Base-by-base conservation (phyloP, 2,329 filamentous ascomycete species). In the Fusarium sp. region DNA sequence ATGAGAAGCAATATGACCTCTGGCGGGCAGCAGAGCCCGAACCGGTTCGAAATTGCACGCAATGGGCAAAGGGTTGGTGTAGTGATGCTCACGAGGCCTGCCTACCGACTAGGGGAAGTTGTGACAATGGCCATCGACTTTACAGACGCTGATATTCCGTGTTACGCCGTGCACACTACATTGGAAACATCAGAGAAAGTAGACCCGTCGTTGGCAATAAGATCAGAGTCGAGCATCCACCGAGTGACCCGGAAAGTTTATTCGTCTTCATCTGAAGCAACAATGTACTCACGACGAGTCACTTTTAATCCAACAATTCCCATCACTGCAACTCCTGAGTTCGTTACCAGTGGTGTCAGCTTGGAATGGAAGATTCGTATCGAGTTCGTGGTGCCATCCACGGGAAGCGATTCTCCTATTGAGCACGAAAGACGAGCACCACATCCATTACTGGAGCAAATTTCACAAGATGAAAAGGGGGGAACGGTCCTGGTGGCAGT, bases 1-100 rank as follows among this genome's bases (percentile, higher is more conserved):
- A 87, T 98, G 60, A 91, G 94, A 73, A 95, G 94, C 79, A 94
- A 94, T 75, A 84, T 92, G 75, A 88, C 90, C 0, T 86, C 86
- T 6, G 87, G 90, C 50, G 89, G 90, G n/a, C 91, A 92, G 41
- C 92, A 94, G 77, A 95, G 93, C 79, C 90, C 92, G n/a, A 98
- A 98, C 78, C 91, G 95, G 44, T 99, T 98, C 81, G 95, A 98
- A 80, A 98, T 99, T 80, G 92, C 96, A 18, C 93, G 96, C 20
- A 95, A 95, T 78, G 95, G 95, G n/a, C 91, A 92, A 63, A 92
- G 92, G n/a, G 95, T 99, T 18, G 96, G 94, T 6, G 94, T 97
- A 11, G 90, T 99, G 63, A 95, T 95, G 83, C 88, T 99, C 38
- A 93, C 95, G 10, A 91, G 96, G 15, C 94, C 96, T 0, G 91